Conservation (phyloP, 2,329 filamentous ascomycete species). For the Microsporum ferrugineum region DNA sequence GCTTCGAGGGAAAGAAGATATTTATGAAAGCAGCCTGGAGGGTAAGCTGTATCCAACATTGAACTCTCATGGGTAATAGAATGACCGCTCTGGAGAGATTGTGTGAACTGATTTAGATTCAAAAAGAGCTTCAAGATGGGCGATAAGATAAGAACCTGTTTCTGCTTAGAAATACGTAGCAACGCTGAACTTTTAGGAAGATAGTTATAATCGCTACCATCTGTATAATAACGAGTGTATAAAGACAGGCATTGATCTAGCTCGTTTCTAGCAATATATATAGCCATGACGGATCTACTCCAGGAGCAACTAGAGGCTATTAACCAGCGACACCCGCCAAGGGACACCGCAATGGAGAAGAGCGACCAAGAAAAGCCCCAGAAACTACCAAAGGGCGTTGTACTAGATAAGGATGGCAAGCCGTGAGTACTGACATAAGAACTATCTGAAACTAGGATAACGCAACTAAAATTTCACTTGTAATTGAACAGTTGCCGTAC, state of each 20-base stretch:
- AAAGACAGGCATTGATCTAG: not conserved
- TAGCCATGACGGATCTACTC: constrained; percentile 15
- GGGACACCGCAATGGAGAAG: not conserved
- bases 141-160: not conserved
- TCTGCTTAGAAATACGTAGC: not conserved
- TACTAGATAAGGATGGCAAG: constrained; percentile 41
- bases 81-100: not conserved
- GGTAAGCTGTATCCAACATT: too few relatives aligned
- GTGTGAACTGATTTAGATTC: not conserved
- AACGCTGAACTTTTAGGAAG: too few relatives aligned
- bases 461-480: not conserved
- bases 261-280: not conserved
- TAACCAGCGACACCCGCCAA: constrained; percentile 8
- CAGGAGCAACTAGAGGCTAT: constrained; percentile 18
- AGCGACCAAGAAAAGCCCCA: constrained; percentile 17
- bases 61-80: too few relatives aligned
- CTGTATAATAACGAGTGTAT: not conserved
- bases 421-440: constrained; percentile 26
- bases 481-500: constrained; percentile 32
- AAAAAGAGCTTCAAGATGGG: not conserved
- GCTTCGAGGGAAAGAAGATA: not conserved
- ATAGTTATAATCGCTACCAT: too few relatives aligned
- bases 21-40: too few relatives aligned
- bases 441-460: not conserved
- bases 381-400: constrained; percentile 36